phyloP scores from a whole-genome alignment of 2,329 filamentous ascomycete genomes.

The Fusarium subtropicale region DNA sequence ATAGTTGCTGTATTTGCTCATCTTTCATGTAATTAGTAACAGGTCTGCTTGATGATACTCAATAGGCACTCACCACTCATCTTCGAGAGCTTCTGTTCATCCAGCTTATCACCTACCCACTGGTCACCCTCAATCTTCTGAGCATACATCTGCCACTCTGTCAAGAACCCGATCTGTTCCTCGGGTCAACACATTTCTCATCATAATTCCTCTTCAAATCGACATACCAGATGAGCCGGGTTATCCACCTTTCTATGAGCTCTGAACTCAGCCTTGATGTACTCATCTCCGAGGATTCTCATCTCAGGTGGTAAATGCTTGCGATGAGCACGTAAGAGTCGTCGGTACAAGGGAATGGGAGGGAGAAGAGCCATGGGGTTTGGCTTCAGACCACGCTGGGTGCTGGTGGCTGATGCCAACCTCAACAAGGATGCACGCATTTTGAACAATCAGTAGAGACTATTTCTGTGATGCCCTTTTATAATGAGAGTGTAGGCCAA shows the following conservation, averaged over 20 bases:
- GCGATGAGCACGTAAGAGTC: constrained; percentile 87
- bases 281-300: constrained; percentile 89
- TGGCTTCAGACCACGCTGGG: constrained; percentile 52
- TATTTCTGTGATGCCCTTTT: not conserved
- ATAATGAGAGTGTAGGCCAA: not conserved
- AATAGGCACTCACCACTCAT: constrained; percentile 79
- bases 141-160: constrained; percentile 95
- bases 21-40: constrained; percentile 63
- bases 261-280: constrained; percentile 92
- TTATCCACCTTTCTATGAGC: constrained; percentile 88
- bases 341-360: constrained; percentile 88
- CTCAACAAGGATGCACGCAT: constrained; percentile 48
- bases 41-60: not conserved
- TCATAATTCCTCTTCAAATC: not conserved
- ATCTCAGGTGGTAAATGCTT: constrained; percentile 78
- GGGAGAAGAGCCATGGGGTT: constrained; percentile 77
- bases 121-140: constrained; percentile 89
- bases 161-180: constrained; percentile 87
- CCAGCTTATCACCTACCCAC: constrained; percentile 88
- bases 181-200: constrained; percentile 16
- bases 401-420: constrained; percentile 54
- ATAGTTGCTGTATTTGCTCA: constrained; percentile 92
- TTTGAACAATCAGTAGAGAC: not conserved
- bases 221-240: constrained; percentile 84
- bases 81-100: constrained; percentile 85